Evolutionary conservation across 768 basidiomycete species (phyloP).

Genomic region (Boletus subparvulus): DNA sequence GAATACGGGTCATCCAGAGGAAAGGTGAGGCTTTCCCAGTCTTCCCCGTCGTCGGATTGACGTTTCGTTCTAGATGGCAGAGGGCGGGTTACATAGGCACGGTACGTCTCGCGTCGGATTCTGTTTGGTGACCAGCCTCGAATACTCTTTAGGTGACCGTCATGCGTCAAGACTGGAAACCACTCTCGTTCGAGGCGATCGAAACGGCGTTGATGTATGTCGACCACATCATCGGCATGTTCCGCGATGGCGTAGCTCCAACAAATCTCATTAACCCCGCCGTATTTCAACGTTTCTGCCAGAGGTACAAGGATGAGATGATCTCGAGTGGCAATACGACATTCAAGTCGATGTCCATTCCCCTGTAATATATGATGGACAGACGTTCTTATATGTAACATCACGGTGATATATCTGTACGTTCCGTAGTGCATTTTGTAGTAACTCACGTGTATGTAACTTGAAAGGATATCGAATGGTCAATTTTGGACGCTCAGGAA

Average conservation of each 20-base stretch:
- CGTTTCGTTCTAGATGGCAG: slow-evolving; percentile 17
- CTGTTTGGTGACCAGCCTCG: neutral
- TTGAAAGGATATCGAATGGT: neutral
- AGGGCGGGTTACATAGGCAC: slow-evolving; percentile 29
- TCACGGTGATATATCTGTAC: neutral
- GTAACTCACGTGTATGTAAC: neutral
- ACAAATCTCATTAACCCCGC: slow-evolving; percentile 18
- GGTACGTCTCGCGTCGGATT: slow-evolving; percentile 5
- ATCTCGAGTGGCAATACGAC: slow-evolving; percentile 3
- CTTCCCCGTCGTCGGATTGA: neutral
- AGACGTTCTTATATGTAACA: no score
- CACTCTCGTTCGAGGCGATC: slow-evolving; percentile 25
- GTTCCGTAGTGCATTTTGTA: neutral
- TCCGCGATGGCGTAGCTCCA: slow-evolving; percentile 22
- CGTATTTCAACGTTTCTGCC: slow-evolving; percentile 26
- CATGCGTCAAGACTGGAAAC: slow-evolving; percentile 26
- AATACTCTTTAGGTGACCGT: slow-evolving; percentile 21
- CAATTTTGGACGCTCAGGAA: neutral
- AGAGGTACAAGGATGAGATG: slow-evolving; percentile 22
- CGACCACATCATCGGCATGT: slow-evolving; percentile 32
- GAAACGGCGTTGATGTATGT: slow-evolving; percentile 35
- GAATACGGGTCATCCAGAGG: slow-evolving; percentile 24
- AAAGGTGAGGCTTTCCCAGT: slow-evolving; percentile 9
- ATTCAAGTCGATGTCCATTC: slow-evolving; percentile 21
- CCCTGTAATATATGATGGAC: slow-evolving; percentile 13